These are phyloP conservation scores for Candida quercuum DNA, from an alignment of 805 yeast genomes.

Conservation along the genomic window DNA sequence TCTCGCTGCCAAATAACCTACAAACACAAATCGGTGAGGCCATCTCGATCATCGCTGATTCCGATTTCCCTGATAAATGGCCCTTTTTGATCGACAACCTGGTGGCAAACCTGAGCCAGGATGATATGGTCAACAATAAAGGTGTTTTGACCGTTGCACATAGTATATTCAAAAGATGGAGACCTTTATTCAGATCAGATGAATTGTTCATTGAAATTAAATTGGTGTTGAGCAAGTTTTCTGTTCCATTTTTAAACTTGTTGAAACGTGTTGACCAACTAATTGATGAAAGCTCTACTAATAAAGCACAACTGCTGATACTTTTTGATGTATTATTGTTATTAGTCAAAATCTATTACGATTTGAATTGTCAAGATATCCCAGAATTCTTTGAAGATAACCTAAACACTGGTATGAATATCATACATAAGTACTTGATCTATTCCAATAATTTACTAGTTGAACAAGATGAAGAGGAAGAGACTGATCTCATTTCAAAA, in stretches of 20 bases:
- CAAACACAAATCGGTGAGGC: constrained; percentile 96
- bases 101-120: constrained; percentile 54
- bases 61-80: constrained; percentile 95
- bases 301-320: constrained; percentile 47
- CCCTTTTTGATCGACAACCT: constrained; percentile 67
- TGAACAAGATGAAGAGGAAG: constrained; percentile 59
- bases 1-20: constrained; percentile 66
- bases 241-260: constrained; percentile 69
- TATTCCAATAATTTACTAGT: constrained; percentile 52
- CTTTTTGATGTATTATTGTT: constrained; percentile 68
- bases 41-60: constrained; percentile 86
- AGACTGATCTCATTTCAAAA: constrained; percentile 61
- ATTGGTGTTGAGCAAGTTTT: constrained; percentile 79
- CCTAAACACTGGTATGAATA: constrained; percentile 66
- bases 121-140: constrained; percentile 69
- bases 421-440: constrained; percentile 74
- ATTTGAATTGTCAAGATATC: constrained; percentile 94
- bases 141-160: constrained; percentile 92
- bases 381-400: constrained; percentile 98
- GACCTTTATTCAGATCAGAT: constrained; percentile 89
- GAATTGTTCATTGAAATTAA: constrained; percentile 83
- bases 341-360: constrained; percentile 79
- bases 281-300: constrained; percentile 41
- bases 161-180: constrained; percentile 94
- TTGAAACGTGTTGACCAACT: constrained; percentile 61